Conservation (phyloP, 2,329 filamentous ascomycete species). For the Beauveria varroae region DNA sequence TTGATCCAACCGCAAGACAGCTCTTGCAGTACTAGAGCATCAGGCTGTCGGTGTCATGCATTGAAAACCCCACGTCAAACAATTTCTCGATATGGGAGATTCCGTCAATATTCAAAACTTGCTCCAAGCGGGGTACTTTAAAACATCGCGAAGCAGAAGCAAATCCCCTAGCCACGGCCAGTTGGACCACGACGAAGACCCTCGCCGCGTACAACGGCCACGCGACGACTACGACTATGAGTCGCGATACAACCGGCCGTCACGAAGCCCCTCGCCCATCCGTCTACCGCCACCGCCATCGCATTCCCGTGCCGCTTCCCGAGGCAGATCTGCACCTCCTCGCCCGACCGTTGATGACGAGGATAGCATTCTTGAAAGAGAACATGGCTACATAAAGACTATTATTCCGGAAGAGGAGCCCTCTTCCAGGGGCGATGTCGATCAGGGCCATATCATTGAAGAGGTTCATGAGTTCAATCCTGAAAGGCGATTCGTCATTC, state of each 20-base stretch:
- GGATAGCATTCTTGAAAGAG: conserved; percentile 51
- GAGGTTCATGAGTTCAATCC: conserved; percentile 53
- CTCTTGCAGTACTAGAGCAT: background rate
- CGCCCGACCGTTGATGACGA: conserved; percentile 65
- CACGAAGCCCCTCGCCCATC: background rate
- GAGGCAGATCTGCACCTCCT: conserved; percentile 36
- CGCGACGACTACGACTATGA: background rate
- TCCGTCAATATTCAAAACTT: conserved; percentile 37
- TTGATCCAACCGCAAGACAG: background rate
- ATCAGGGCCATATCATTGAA: conserved; percentile 61
- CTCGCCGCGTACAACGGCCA: background rate
- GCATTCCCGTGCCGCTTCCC: background rate
- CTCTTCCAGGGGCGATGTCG: conserved; percentile 53
- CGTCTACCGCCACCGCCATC: conserved; percentile 4
- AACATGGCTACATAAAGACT: conserved; percentile 37
- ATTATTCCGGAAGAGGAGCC: conserved; percentile 43
- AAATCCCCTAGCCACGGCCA: background rate
- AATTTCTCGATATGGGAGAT: conserved; percentile 33
- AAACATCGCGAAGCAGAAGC: conserved; percentile 33
- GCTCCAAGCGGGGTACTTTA: conserved; percentile 44
- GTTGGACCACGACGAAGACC: background rate
- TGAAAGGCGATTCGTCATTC: conserved; percentile 59
- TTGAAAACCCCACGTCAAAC: conserved; percentile 3
- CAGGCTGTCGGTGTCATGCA: background rate
- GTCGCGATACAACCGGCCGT: background rate